Conservation (phyloP, 2,329 filamentous ascomycete species). For the Aspergillus melleus region DNA sequence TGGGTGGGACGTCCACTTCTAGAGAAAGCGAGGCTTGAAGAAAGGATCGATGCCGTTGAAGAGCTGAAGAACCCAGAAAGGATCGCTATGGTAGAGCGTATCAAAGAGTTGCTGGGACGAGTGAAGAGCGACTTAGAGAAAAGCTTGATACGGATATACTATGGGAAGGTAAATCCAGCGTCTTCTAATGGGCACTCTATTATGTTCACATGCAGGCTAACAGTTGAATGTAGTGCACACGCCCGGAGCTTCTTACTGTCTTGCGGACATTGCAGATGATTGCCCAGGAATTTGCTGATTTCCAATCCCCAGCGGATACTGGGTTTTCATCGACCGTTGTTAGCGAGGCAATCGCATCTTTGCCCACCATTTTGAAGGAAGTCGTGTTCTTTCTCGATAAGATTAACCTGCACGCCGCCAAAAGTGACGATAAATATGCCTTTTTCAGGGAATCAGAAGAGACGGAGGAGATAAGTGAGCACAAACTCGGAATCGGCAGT, state of each 20-base stretch:
- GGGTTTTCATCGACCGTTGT: conserved; percentile 73
- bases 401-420: conserved; percentile 81
- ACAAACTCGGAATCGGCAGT: conserved; percentile 86
- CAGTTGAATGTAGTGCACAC: conserved; percentile 59
- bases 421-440: conserved; percentile 84
- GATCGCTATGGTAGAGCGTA: conserved; percentile 67
- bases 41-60: conserved; percentile 79
- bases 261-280: conserved; percentile 84
- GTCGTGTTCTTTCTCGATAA: conserved; percentile 76
- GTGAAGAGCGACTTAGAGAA: conserved; percentile 85
- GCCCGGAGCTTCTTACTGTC: conserved; percentile 81
- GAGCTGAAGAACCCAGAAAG: conserved; percentile 73
- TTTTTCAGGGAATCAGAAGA: conserved; percentile 90
- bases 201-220: conserved; percentile 16
- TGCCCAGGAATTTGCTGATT: conserved; percentile 69
- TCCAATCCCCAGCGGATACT: conserved; percentile 64
- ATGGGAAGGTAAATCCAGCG: conserved; percentile 64
- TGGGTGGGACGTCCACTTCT: conserved; percentile 93
- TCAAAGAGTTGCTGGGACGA: conserved; percentile 69
- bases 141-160: conserved; percentile 92
- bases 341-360: conserved; percentile 67
- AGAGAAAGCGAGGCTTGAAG: conserved; percentile 71
- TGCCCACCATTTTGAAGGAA: conserved; percentile 74
- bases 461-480: conserved; percentile 82
- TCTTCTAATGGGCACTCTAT: neutral